These are phyloP conservation scores for Alternaria sp. DNA, from an alignment of 2,329 filamentous ascomycete genomes.

Conservation along the genomic window DNA sequence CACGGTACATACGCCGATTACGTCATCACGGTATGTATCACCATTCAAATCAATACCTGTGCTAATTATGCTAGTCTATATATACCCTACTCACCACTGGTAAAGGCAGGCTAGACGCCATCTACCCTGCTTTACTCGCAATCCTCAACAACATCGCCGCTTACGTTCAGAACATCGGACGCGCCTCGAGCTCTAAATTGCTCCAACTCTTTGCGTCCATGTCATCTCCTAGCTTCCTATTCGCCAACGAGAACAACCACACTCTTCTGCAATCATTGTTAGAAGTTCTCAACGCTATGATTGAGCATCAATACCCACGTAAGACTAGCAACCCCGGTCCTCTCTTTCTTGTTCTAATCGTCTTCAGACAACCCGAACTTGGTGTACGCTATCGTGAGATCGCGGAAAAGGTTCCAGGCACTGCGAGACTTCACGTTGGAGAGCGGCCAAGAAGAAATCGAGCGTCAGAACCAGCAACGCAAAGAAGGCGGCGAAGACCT, in stretches of 20 bases:
- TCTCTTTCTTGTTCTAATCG: conserved; percentile 18
- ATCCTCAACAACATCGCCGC: conserved; percentile 94
- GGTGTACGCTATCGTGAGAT: conserved; percentile 78
- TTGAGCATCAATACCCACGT: conserved; percentile 87
- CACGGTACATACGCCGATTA: conserved; percentile 92
- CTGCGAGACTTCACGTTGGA: conserved; percentile 88
- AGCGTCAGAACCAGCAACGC: conserved; percentile 74
- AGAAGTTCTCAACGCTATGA: conserved; percentile 85
- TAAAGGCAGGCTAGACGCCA: conserved; percentile 85
- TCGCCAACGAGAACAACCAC: conserved; percentile 93
- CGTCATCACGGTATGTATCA: conserved; percentile 74
- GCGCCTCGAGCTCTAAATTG: conserved; percentile 77
- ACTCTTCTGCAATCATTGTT: conserved; percentile 78
- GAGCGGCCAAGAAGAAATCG: conserved; percentile 88
- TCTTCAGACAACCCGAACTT: conserved; percentile 77
- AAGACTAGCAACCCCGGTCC: conserved; percentile 41
- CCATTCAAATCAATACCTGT: not conserved
- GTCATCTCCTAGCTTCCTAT: conserved; percentile 89
- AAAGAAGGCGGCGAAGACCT: conserved; percentile 60
- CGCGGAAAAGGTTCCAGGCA: conserved; percentile 82
- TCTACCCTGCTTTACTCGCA: conserved; percentile 89
- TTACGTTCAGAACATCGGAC: conserved; percentile 77
- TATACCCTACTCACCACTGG: conserved; percentile 90
- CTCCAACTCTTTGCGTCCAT: conserved; percentile 89
- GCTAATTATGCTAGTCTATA: conserved; percentile 69